Base-by-base conservation (phyloP, 495 filamentous ascomycete genomes). In the Neurospora sp. region DNA sequence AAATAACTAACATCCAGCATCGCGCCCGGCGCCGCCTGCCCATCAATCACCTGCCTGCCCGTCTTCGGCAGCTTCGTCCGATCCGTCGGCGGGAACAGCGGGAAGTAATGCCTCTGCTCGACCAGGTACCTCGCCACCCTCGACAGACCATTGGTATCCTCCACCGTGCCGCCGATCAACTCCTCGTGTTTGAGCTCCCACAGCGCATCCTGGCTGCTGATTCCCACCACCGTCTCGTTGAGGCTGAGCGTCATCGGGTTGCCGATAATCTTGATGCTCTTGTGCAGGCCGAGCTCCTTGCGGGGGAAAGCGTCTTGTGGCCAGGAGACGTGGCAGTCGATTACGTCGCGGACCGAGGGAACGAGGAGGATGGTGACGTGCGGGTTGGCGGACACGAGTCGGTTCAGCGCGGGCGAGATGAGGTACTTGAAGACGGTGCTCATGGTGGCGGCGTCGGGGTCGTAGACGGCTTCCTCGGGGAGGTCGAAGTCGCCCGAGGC, bases 401-500 rank as follows among this genome's bases (percentile, higher is more conserved):
- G 82, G 75, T 89, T 86, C 8, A 97, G 82, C 0, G 89, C 87
- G 3, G 88, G 82, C 12, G 90, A 87, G 77, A 98, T 90, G 73
- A 91, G 85, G 78, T 93, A 87, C 61, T 91, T 89, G 85, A 99
- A 99, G 31, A 95, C 86, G 40, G 92, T 92, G 12, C 89, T 84
- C 75, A 99, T 86, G 9, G 93, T 96, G 8, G 89, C 90, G 3
- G 88, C 89, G 78, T 95, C 93, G 0, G 91, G 89, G 48, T 94
- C 89, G 69, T 89, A 81, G 16, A 76, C 68, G n/a, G 89, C 82
- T 71, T 90, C 87, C 4, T 93, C 88, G 5, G 93, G 94, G 35
- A 97, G 87, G 76, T 97, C 94, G 76, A 97, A 97, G 77, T 97
- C 94, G 27, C 96, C 96, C 2, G 90, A 87, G 70, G 91, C 90